Conservation (phyloP, 2,329 filamentous ascomycete species). For the Cytospora chrysosperma region DNA sequence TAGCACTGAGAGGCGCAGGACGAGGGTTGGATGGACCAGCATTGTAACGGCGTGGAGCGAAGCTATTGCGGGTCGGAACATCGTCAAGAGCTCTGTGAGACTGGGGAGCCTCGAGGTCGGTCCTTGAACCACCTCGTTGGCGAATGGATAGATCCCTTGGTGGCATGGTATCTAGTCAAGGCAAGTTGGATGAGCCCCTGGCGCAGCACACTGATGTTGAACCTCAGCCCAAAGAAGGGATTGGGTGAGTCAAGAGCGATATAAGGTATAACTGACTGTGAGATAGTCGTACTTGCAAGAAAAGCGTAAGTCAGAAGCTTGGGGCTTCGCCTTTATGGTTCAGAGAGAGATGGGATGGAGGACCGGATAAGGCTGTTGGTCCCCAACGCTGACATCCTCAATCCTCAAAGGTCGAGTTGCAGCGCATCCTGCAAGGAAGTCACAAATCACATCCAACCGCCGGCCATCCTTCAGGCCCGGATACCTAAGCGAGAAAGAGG, state of each 20-base stretch:
- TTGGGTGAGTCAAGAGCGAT: background rate
- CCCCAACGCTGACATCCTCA: background rate
- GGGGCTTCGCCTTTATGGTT: background rate
- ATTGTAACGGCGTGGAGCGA: background rate
- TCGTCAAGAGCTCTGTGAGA: slow-evolving; percentile 6
- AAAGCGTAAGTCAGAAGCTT: background rate
- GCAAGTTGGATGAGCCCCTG: background rate
- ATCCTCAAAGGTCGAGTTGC: background rate
- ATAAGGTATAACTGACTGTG: background rate
- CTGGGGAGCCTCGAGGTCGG: background rate
- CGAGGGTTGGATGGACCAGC: background rate
- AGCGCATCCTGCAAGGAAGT: background rate
- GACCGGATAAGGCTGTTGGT: background rate
- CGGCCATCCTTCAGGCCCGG: background rate
- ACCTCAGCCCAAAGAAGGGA: background rate
- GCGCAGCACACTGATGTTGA: background rate
- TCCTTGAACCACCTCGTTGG: background rate
- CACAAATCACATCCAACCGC: background rate
- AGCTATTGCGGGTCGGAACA: background rate
- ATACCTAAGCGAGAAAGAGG: background rate
- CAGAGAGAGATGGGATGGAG: background rate
- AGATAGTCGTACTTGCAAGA: background rate
- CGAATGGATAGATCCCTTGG: background rate
- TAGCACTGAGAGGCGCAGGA: background rate
- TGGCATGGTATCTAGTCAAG: background rate